Conservation (phyloP, 202 grass and related monocot genomes). For the Tripidium arundinaceum region DNA sequence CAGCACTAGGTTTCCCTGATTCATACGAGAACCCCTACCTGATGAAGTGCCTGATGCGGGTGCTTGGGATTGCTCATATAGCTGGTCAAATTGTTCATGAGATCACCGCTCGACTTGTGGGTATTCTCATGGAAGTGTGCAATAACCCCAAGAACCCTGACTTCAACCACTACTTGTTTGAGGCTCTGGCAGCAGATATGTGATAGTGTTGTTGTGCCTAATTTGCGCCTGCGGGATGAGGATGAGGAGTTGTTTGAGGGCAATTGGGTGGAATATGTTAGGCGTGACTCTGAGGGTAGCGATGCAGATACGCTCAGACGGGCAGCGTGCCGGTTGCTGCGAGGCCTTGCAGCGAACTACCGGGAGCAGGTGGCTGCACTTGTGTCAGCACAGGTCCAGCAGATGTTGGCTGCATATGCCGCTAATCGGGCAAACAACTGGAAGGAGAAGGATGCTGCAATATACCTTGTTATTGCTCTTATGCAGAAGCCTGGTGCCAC, state of each 20-base stretch:
- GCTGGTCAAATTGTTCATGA: slow-evolving; percentile 53
- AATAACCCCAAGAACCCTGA: slow-evolving; percentile 95
- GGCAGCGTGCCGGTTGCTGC: slow-evolving; percentile 74
- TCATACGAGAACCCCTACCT: slow-evolving; percentile 89
- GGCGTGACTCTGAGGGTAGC: slow-evolving; percentile 86
- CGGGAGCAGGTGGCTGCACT: slow-evolving; percentile 74
- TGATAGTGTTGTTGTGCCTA: slow-evolving; percentile 87
- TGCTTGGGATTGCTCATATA: slow-evolving; percentile 67
- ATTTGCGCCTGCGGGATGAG: slow-evolving; percentile 77
- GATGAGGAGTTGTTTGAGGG: slow-evolving; percentile 93
- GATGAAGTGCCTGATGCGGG: slow-evolving; percentile 95
- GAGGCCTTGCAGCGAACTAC: slow-evolving; percentile 78
- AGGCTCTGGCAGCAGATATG: slow-evolving; percentile 84
- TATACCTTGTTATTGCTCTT: slow-evolving; percentile 86
- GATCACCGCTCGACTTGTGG: slow-evolving; percentile 56
- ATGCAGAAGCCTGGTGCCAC: slow-evolving; percentile 74
- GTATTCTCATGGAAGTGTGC: slow-evolving; percentile 71
- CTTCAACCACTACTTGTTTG: slow-evolving; percentile 96
- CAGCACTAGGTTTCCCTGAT: slow-evolving; percentile 64
- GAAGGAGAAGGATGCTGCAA: slow-evolving; percentile 96
- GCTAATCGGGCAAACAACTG: slow-evolving; percentile 64
- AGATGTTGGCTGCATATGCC: slow-evolving; percentile 73
- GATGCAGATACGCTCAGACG: slow-evolving; percentile 81
- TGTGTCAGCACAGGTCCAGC: slow-evolving; percentile 73
- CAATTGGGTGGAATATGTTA: slow-evolving; percentile 92